phyloP scores from a whole-genome alignment of 73 alveolate species.

The Paramecium sexaurelia region DNA sequence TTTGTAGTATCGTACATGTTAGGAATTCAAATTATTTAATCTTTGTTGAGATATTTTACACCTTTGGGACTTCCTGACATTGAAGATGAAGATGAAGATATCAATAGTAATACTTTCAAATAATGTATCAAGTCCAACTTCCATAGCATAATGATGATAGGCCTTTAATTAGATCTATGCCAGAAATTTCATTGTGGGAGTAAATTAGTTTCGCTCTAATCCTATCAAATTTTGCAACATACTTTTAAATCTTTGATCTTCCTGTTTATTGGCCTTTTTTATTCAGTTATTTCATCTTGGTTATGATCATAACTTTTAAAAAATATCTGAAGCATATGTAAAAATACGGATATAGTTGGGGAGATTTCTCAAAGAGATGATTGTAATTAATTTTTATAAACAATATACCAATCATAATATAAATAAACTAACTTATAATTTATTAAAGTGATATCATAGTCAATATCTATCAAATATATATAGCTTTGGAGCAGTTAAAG shows the following conservation, averaged over 20 bases:
- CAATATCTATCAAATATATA: too few relatives aligned
- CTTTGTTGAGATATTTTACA: not conserved
- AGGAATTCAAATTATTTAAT: not conserved
- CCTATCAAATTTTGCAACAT: not conserved
- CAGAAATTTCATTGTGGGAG: slow-evolving; percentile 45
- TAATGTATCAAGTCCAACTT: not conserved
- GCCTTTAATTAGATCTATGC: slow-evolving; percentile 41
- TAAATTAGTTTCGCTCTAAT: not conserved
- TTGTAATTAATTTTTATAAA: not conserved
- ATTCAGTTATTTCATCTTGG: not conserved
- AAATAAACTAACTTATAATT: not conserved
- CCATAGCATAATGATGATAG: slow-evolving; percentile 49
- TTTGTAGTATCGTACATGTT: slow-evolving; percentile 19
- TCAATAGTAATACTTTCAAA: not conserved
- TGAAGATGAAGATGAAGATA: slow-evolving; percentile 47
- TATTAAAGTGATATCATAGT: not conserved
- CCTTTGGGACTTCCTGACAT: slow-evolving; percentile 54
- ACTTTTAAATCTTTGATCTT: slow-evolving; percentile 11
- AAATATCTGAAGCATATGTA: slow-evolving; percentile 44
- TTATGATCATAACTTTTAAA: not conserved
- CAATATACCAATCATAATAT: not conserved
- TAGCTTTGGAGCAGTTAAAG: too few relatives aligned
- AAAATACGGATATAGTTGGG: slow-evolving; percentile 48
- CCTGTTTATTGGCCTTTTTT: slow-evolving; percentile 60
- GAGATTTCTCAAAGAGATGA: slow-evolving; percentile 47